A percentile compares a stretch with the other conserved stretches of the same genome.
phyloP scores from a whole-genome alignment of 108 stramenopile genomes.

The Fistulifera solaris region DNA sequence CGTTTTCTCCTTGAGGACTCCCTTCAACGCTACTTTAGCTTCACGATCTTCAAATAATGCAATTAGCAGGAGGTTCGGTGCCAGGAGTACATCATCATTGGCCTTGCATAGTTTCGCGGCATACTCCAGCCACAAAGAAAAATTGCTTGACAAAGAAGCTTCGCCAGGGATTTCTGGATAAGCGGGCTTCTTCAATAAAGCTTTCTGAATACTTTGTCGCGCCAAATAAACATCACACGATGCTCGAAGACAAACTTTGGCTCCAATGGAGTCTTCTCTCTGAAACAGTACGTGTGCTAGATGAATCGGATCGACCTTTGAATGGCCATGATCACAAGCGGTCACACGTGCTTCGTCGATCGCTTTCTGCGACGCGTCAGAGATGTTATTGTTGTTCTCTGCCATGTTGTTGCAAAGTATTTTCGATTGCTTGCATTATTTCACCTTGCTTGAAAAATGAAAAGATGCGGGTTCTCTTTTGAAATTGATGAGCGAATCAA shows the following conservation, averaged over 20 bases:
- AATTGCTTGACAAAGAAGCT: conserved; percentile 30
- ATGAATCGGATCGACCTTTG: conserved; percentile 64
- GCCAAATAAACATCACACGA: conserved; percentile 40
- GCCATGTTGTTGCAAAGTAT: too few species aligned
- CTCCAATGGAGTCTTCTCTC: conserved; percentile 58
- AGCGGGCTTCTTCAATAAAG: conserved; percentile 55
- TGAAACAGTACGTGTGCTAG: conserved; percentile 52
- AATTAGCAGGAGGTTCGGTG: conserved; percentile 63
- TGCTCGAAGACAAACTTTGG: conserved; percentile 39
- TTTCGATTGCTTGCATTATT: too few species aligned
- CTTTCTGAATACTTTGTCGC: conserved; percentile 48
- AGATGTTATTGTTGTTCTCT: too few species aligned
- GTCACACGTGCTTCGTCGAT: conserved; percentile 44
- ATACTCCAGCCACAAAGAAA: conserved; percentile 44
- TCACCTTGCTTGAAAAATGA: too few species aligned
- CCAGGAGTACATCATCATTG: conserved; percentile 68
- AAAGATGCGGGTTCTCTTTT: too few species aligned
- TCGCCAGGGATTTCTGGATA: conserved; percentile 70
- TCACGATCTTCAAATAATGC: conserved; percentile 60
- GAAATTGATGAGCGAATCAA: too few species aligned
- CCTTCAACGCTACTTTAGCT: conserved; percentile 35
- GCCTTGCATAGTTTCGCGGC: conserved; percentile 51
- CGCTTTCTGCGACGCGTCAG: conserved; percentile 66
- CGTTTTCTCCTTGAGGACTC: conserved; percentile 41
- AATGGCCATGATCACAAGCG: conserved; percentile 70